Evolutionary conservation across 306 rosid species (phyloP).

Genomic region (Pyrus bretschneideri): DNA sequence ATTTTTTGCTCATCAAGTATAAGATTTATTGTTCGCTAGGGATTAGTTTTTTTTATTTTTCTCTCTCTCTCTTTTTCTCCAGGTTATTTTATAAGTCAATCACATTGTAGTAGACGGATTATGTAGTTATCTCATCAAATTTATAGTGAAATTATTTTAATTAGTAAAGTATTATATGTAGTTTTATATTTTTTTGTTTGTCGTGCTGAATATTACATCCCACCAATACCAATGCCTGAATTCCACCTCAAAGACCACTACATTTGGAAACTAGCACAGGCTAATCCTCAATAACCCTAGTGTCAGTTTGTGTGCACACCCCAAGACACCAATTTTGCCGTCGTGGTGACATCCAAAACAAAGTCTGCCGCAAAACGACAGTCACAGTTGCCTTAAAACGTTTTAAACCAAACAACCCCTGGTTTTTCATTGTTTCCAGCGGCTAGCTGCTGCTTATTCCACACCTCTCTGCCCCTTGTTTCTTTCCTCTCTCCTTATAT

Average conservation of each 20-base stretch:
- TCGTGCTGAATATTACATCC: too few species aligned
- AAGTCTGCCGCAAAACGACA: conserved; percentile 17
- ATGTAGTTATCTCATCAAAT: too few species aligned
- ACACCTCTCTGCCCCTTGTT: conserved; percentile 5
- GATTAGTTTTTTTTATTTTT: too few species aligned
- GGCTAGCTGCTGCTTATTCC: neutral
- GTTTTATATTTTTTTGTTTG: too few species aligned
- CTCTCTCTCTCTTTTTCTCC: too few species aligned
- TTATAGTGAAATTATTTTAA: too few species aligned
- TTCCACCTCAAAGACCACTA: neutral
- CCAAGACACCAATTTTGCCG: neutral
- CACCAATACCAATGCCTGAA: neutral
- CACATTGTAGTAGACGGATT: too few species aligned
- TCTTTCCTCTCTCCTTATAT: neutral
- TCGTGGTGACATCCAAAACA: neutral
- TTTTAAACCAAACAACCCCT: neutral
- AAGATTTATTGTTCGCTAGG: too few species aligned
- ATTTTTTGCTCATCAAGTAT: too few species aligned
- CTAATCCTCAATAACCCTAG: neutral
- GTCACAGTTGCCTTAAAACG: neutral
- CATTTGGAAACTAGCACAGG: neutral
- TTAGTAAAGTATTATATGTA: too few species aligned
- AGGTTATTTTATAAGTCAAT: too few species aligned
- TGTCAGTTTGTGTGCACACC: neutral
- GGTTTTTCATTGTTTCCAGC: conserved; percentile 6